Percentiles rank a stretch among this genome's conserved stretches.
Evolutionary conservation across 148 eudicot genomes (phyloP).

Genomic region (Vaccinium darrowii): DNA sequence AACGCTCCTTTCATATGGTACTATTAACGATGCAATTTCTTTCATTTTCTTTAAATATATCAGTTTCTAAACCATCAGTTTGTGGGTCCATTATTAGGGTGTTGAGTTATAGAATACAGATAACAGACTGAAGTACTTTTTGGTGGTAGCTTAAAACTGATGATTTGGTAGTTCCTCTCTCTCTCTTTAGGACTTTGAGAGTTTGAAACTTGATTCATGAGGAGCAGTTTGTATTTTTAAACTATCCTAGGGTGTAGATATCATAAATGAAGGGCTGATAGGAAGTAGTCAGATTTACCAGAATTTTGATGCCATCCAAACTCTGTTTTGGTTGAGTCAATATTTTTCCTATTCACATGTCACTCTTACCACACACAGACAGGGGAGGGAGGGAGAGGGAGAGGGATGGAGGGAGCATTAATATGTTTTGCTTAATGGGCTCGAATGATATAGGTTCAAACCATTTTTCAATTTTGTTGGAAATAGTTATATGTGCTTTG

Average conservation of each 20-base stretch:
- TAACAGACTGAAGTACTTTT: not conserved
- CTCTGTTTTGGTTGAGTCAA: not conserved
- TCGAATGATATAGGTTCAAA: not conserved
- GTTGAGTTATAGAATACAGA: not conserved
- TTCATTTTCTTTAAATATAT: not conserved
- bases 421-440: constrained; percentile 5
- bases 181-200: not conserved
- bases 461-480: not conserved
- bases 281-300: not conserved
- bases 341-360: not conserved
- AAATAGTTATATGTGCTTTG: not conserved
- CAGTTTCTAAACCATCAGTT: not conserved
- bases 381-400: not conserved
- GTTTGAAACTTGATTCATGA: not conserved
- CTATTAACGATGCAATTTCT: not conserved
- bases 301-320: not conserved
- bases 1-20: not conserved
- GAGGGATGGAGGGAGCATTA: not conserved
- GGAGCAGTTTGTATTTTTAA: not conserved
- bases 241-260: not conserved
- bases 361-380: not conserved
- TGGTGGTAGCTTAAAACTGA: constrained; percentile 6
- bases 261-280: no score
- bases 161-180: not conserved
- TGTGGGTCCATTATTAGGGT: not conserved